Evolutionary conservation across 768 basidiomycete genomes (phyloP).

Genomic region (Podaxis sp.): DNA sequence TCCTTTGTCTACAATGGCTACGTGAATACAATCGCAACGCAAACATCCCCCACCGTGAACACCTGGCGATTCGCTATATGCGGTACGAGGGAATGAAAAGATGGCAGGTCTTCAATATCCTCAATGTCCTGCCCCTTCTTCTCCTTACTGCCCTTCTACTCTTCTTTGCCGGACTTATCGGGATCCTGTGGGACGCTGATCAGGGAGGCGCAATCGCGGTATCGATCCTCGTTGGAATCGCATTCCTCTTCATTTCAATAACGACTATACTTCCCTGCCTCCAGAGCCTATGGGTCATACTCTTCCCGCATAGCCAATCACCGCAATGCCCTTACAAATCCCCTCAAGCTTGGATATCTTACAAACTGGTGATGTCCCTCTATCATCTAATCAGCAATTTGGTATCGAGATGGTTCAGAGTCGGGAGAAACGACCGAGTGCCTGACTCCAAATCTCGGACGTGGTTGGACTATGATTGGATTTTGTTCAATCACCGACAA

Average conservation of each 20-base stretch:
- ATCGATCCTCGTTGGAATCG: constrained; percentile 7
- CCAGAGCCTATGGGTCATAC: background rate
- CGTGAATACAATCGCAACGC: constrained; percentile 21
- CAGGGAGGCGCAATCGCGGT: constrained; percentile 13
- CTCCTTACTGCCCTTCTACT: constrained; percentile 19
- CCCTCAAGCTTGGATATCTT: background rate
- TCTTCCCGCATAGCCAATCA: background rate
- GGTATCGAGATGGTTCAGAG: background rate
- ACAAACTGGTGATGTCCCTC: background rate
- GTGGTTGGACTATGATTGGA: background rate
- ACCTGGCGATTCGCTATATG: constrained; percentile 17
- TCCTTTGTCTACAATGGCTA: constrained; percentile 22
- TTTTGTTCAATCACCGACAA: background rate
- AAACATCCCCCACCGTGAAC: constrained; percentile 7
- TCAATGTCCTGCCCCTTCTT: constrained; percentile 16
- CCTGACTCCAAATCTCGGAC: background rate
- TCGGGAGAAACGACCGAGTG: too few relatives aligned
- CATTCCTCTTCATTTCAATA: constrained; percentile 12
- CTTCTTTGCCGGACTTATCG: constrained; percentile 22
- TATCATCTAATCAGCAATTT: background rate
- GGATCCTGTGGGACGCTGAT: constrained; percentile 17
- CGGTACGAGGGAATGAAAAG: constrained; percentile 19
- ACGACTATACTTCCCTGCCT: constrained; percentile 19
- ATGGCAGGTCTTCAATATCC: constrained; percentile 20
- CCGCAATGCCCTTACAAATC: constrained; percentile 2